Percentiles rank a stretch among this genome's conserved stretches.
phyloP scores from a whole-genome alignment of 1,139 yeast genomes.

The Candida albicans region DNA sequence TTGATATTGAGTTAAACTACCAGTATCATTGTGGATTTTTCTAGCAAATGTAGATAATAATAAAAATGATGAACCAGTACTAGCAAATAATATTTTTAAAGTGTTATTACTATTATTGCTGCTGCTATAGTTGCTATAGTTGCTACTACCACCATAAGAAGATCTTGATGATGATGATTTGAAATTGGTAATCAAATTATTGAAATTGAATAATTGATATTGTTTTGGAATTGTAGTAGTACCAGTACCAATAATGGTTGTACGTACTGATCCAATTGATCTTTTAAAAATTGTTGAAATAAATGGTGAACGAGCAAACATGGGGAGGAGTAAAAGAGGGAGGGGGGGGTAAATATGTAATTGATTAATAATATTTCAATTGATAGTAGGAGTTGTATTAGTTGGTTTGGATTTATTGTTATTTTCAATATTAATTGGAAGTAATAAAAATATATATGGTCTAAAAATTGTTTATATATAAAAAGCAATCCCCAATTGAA shows the following conservation, averaged over 20 bases:
- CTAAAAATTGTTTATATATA: too few relatives aligned
- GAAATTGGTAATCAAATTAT: neutral
- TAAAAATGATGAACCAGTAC: slow-evolving; percentile 14
- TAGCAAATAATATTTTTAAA: slow-evolving; percentile 14
- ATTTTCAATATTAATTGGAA: too few relatives aligned
- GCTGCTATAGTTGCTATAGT: too few relatives aligned
- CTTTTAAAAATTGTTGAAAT: slow-evolving; percentile 6
- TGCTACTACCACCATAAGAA: too few relatives aligned
- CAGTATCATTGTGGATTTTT: slow-evolving; percentile 13
- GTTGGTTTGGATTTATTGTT: too few relatives aligned
- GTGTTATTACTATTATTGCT: slow-evolving; percentile 1
- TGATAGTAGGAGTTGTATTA: too few relatives aligned
- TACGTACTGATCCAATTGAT: slow-evolving; percentile 7
- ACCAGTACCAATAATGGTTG: slow-evolving; percentile 1
- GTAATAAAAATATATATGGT: too few relatives aligned
- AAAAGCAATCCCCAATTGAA: too few relatives aligned
- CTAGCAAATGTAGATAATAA: slow-evolving; percentile 9
- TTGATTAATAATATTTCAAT: too few relatives aligned
- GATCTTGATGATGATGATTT: neutral
- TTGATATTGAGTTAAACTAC: too few relatives aligned
- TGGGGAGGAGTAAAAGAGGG: neutral
- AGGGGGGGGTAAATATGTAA: neutral
- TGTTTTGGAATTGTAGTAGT: slow-evolving; percentile 1
- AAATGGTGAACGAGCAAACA: slow-evolving; percentile 5
- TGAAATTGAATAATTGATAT: slow-evolving; percentile 2